Evolutionary conservation across 2,329 filamentous ascomycete species (phyloP).

Genomic region (Fusarium penzigii): DNA sequence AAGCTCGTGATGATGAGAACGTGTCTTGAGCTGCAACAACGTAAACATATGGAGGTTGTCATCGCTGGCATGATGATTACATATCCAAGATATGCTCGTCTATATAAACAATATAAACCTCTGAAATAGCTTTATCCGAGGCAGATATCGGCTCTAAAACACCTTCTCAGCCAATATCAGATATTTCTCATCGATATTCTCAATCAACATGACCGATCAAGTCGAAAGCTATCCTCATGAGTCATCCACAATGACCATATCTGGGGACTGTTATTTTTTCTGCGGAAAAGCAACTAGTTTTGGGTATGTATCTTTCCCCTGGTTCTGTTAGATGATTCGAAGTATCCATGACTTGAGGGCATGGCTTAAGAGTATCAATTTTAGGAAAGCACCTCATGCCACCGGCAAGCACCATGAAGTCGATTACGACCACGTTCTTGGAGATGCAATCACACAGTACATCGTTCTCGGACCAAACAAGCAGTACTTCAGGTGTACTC

Average conservation of each 20-base stretch:
- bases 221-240: neutral
- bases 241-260: neutral
- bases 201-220: neutral
- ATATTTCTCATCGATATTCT: no score
- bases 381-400: conserved; percentile 7
- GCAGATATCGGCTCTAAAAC: no score
- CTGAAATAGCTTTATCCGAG: no score
- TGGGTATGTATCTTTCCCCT: neutral
- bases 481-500: conserved; percentile 24
- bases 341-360: no score
- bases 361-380: neutral
- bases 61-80: no score
- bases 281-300: neutral
- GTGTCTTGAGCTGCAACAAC: no score
- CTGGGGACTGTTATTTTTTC: neutral
- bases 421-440: conserved; percentile 10
- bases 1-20: neutral
- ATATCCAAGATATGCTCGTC: no score
- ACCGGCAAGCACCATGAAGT: neutral
- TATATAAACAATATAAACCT: no score
- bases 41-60: no score
- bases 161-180: no score
- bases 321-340: neutral
- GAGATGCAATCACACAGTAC: conserved; percentile 8
- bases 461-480: conserved; percentile 21